phyloP scores from a whole-genome alignment of 1,284 basidiomycete species.

The Cryptococcus maquisensis region DNA sequence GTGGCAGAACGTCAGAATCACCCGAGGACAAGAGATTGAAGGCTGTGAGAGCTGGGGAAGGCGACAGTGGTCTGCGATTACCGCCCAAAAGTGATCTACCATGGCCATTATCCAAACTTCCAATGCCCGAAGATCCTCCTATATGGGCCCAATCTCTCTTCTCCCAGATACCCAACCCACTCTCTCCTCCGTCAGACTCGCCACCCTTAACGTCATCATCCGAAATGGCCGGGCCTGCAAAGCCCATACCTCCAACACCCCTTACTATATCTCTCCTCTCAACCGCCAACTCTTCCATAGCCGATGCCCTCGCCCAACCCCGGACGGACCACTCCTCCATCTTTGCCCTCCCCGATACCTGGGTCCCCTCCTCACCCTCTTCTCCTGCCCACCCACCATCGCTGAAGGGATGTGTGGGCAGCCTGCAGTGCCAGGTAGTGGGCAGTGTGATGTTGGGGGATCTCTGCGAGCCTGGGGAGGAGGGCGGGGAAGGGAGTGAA shows the following conservation, averaged over 20 bases:
- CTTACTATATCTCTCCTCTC: conserved; percentile 38
- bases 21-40: not conserved
- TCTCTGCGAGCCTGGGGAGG: conserved; percentile 3
- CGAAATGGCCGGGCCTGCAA: not conserved
- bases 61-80: not conserved
- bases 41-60: not conserved
- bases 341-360: conserved; percentile 19
- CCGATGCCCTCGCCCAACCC: conserved; percentile 30
- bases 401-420: conserved; percentile 7
- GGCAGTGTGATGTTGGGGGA: conserved; percentile 10
- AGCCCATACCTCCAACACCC: conserved; percentile 1
- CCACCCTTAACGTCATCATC: not conserved
- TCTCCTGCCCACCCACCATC: conserved; percentile 12
- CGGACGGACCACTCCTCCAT: conserved; percentile 26
- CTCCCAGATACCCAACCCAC: conserved; percentile 10
- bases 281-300: conserved; percentile 20
- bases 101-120: conserved; percentile 12
- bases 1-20: not conserved
- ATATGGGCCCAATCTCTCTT: conserved; percentile 11
- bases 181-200: not conserved
- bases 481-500: conserved; percentile 33
- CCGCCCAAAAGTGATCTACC: conserved; percentile 12
- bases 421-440: conserved; percentile 16
- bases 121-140: conserved; percentile 16
- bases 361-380: conserved; percentile 4